A percentile compares a stretch with the other conserved stretches of the same genome.
Evolutionary conservation across 495 filamentous ascomycete genomes (phyloP).

Genomic region (Aspergillus ostianus): DNA sequence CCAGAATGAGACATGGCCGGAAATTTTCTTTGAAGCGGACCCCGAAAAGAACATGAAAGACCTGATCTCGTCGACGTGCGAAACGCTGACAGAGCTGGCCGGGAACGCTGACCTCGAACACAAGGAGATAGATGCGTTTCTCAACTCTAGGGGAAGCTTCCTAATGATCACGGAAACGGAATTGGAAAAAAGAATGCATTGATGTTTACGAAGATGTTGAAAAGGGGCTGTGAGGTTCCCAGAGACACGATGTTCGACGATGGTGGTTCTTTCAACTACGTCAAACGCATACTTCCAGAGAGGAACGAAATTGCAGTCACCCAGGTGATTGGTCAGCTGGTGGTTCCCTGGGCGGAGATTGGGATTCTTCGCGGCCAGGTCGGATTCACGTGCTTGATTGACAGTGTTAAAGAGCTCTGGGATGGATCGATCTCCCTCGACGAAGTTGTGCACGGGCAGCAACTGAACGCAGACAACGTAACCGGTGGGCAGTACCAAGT

Average conservation of each 20-base stretch:
- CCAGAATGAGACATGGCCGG: neutral
- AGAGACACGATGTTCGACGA: neutral
- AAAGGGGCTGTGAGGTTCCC: neutral
- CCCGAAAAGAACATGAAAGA: neutral
- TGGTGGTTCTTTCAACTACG: neutral
- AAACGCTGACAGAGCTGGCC: neutral
- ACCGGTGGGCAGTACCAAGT: neutral
- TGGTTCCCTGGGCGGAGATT: neutral
- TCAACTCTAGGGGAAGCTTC: neutral
- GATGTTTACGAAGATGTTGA: neutral
- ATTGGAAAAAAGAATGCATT: neutral
- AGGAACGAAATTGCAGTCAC: neutral
- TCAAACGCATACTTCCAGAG: neutral
- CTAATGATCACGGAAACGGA: neutral
- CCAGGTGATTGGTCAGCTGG: neutral
- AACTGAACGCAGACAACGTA: neutral
- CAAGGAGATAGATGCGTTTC: neutral
- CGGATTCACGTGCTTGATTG: neutral
- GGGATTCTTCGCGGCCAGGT: neutral
- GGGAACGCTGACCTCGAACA: neutral
- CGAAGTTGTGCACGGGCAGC: neutral
- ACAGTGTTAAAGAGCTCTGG: neutral
- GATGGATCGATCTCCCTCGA: neutral
- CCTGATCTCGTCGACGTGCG: neutral
- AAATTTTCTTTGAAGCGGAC: neutral